Base-by-base conservation (phyloP, 2,329 filamentous ascomycete species). In the Cladosporium sp. region DNA sequence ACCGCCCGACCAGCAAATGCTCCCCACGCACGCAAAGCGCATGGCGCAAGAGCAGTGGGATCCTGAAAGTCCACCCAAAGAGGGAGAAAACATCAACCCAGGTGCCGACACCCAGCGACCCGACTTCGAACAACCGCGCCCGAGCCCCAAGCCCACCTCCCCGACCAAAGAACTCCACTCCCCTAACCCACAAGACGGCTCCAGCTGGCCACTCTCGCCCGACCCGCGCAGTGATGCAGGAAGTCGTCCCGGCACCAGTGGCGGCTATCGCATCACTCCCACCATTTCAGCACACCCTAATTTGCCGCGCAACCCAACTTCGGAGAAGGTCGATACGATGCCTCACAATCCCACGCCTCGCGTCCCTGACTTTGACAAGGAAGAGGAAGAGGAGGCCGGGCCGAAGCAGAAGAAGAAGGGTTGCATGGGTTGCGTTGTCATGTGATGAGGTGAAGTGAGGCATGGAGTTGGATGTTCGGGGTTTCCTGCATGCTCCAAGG, bases 31-130 rank as follows among this genome's bases (percentile, higher is more conserved):
- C 56, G 93, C 93, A 11, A 89, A 86, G 62, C 81, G 89, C 50
- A 79, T 97, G 68, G 88, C 93, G 68, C 92, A 96, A 72, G 90
- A 96, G 68, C 88, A 92, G 68, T 96, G 90, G 91, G 90, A 95
- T 70, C 88, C 84, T 60, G 89, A 96, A 68, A 91, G 91, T 56
- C 89, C 88, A 57, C 88, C 39, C n/a, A 48, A 27, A 8, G 3
- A 48, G 18, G 45, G 41, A 5, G 37, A 29, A 27, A 30, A 18
- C 19, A 24, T 29, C 7, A 12, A 19, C 3, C 34, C 13, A 7
- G 37, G 17, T 4, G 17, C 41, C 7, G 44, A 48, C 9, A 27
- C 24, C 8, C 48, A 43, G n/a, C 40, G 43, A 18, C 19, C 38
- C 47, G 24, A 24, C 2, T 27, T 50, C n/a, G 17, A 43, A 42